Evolutionary conservation across 306 rosid genomes (phyloP).

Genomic region (Ammopiptanthus mongolicus): DNA sequence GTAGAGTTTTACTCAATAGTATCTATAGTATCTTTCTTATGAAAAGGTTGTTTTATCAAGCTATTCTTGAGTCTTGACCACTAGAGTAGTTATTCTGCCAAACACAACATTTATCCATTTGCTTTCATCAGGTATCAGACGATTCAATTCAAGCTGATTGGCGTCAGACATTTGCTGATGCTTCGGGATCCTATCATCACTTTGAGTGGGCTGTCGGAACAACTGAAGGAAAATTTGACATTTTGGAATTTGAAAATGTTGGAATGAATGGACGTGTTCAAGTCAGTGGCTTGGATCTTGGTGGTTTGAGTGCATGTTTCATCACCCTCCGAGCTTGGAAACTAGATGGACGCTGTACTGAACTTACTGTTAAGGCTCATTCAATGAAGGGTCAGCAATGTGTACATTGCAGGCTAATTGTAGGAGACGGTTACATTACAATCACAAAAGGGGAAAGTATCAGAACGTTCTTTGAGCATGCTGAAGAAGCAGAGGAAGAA

Average conservation of each 20-base stretch:
- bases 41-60: constrained; percentile 7
- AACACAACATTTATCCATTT: constrained; percentile 11
- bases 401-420: constrained; percentile 87
- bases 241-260: constrained; percentile 88
- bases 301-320: constrained; percentile 78
- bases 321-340: constrained; percentile 93
- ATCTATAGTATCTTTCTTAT: neutral
- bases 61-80: constrained; percentile 5
- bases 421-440: constrained; percentile 87
- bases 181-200: constrained; percentile 77
- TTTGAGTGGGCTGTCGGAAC: constrained; percentile 99
- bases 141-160: constrained; percentile 87
- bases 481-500: constrained; percentile 99
- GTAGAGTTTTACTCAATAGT: neutral
- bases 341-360: constrained; percentile 87
- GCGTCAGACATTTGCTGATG: constrained; percentile 81
- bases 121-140: constrained; percentile 65
- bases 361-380: constrained; percentile 92
- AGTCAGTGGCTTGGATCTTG: constrained; percentile 76
- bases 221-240: constrained; percentile 91
- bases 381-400: constrained; percentile 90
- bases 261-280: constrained; percentile 81
- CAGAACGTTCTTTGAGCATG: constrained; percentile 92
- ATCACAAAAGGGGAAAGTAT: constrained; percentile 92
- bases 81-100: constrained; percentile 7